These are phyloP conservation scores for Fusarium odoratissimum DNA, from an alignment of 2,329 filamentous ascomycete genomes.

Conservation along the genomic window DNA sequence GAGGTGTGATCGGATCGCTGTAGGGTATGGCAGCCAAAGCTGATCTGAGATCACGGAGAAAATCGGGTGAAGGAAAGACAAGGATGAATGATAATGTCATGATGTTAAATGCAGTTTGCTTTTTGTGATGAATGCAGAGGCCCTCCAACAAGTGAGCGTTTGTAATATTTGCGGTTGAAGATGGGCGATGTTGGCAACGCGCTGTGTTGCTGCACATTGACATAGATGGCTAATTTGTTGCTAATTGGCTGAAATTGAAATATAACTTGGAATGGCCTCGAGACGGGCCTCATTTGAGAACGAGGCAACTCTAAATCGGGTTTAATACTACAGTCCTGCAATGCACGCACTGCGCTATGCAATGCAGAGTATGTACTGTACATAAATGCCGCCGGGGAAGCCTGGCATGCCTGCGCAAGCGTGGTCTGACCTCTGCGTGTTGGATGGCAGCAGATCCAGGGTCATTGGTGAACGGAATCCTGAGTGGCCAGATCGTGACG, in stretches of 20 bases:
- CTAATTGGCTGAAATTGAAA: constrained; percentile 15
- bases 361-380: constrained; percentile 14
- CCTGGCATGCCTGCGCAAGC: constrained; percentile 29
- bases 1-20: not conserved
- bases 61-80: constrained; percentile 36
- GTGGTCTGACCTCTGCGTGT: constrained; percentile 41
- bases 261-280: not conserved
- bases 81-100: constrained; percentile 8
- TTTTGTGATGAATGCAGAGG: not conserved
- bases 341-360: constrained; percentile 16
- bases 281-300: constrained; percentile 1
- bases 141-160: constrained; percentile 4
- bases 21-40: constrained; percentile 24
- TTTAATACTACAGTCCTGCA: constrained; percentile 22
- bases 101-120: constrained; percentile 1
- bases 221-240: not conserved
- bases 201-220: not conserved
- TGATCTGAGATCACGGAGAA: constrained; percentile 37
- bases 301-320: constrained; percentile 1
- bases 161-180: not conserved
- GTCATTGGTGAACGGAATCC: constrained; percentile 16
- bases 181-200: constrained; percentile 2
- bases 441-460: constrained; percentile 33
- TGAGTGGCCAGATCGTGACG: constrained; percentile 44
- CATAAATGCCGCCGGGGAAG: constrained; percentile 30